phyloP scores from a whole-genome alignment of 306 rosid genomes.

The Prunus fruticosa region DNA sequence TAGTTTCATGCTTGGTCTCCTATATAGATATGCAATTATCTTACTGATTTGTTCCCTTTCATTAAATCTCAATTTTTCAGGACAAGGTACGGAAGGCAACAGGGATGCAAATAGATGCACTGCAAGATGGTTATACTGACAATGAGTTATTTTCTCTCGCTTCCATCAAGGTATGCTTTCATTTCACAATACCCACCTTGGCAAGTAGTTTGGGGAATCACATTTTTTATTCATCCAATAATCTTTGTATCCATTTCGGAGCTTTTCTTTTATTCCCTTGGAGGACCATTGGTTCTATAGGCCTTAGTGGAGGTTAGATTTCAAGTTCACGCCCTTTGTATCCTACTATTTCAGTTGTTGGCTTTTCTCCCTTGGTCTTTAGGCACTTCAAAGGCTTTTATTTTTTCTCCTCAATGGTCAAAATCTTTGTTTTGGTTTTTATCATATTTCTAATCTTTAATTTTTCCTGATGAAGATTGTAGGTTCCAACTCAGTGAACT shows the following conservation, averaged over 20 bases:
- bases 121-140: conserved; percentile 74
- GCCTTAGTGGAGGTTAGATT: background rate
- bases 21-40: background rate
- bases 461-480: background rate
- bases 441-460: background rate
- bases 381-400: background rate
- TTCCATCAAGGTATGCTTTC: conserved; percentile 72
- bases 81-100: conserved; percentile 85
- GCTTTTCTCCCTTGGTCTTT: background rate
- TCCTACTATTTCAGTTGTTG: background rate
- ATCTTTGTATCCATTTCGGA: background rate
- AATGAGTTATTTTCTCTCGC: conserved; percentile 78
- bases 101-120: conserved; percentile 81
- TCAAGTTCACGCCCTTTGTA: background rate
- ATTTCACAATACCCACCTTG: background rate
- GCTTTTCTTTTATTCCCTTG: background rate
- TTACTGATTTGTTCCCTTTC: conserved; percentile 20
- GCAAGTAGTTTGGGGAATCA: background rate
- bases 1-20: background rate
- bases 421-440: background rate
- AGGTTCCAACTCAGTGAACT: background rate
- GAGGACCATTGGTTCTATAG: background rate
- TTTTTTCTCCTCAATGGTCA: background rate
- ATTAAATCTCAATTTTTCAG: conserved; percentile 36
- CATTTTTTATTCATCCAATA: background rate